phyloP scores from a whole-genome alignment of 345 rosid genomes.

The Kandelia obovata region DNA sequence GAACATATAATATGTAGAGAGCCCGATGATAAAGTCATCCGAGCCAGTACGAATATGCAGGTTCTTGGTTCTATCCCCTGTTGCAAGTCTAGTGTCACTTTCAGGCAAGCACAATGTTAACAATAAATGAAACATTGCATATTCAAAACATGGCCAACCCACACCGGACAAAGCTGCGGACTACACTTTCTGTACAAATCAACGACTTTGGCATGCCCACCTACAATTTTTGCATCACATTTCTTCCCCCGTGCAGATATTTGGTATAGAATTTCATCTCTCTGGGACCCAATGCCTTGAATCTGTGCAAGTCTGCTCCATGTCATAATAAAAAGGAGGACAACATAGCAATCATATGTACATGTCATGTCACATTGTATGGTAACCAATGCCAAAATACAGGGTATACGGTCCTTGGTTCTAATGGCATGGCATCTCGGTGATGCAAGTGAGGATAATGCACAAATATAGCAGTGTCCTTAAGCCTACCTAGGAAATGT shows the following conservation, averaged over 20 bases:
- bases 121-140: background rate
- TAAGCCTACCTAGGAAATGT: background rate
- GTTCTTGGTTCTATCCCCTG: too few relatives aligned
- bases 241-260: constrained; percentile 20
- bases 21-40: too few relatives aligned
- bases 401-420: background rate
- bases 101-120: background rate
- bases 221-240: background rate
- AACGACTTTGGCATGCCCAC: constrained; percentile 11
- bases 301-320: background rate
- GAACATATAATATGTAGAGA: too few relatives aligned
- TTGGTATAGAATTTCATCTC: constrained; percentile 18
- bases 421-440: constrained; percentile 7
- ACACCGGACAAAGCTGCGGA: constrained; percentile 10
- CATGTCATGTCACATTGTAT: background rate
- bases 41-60: too few relatives aligned
- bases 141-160: background rate
- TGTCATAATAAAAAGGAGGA: background rate
- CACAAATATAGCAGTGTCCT: background rate
- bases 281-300: constrained; percentile 16
- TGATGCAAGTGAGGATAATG: background rate
- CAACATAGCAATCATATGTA: constrained; percentile 4
- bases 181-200: constrained; percentile 2
- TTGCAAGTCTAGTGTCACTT: background rate
- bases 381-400: background rate